Base-by-base conservation (phyloP, 805 yeast species). In the Saccharomyces mikatae region DNA sequence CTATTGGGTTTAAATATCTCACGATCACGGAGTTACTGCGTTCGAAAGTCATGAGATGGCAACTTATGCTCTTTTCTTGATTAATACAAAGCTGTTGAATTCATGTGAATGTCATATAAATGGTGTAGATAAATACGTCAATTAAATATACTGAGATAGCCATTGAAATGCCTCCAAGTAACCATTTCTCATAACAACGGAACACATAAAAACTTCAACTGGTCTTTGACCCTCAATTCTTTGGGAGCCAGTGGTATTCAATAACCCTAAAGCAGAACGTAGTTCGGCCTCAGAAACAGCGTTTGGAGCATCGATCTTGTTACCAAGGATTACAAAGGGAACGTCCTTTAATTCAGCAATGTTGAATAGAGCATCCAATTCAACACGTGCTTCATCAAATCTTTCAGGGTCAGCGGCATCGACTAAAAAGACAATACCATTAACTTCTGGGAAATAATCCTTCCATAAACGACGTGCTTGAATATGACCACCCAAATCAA, bases 381-480 rank as follows among this genome's bases (percentile, higher is more conserved):
- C 99, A 47, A 90, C 89, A 74, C 88, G 87, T 58, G 96, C 87
- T 78, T 94, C 99, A 62, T 87, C 87, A 65, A 94, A 87, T 74
- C 99, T 86, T 71, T 86, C 96, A 41, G 94, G 85, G 70, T 94
- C 99, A 54, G 98, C 98, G 54, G 96, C 95, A 71, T 94, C 99
- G 31, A 94, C 97, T 56, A 94, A 78, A 73, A 87, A 94, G 31
- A 94, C 98, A 62, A 94, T 94, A 54, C 97, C 99, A 72, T 90
- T 88, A 50, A 94, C 99, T 76, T 94, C 99, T 56, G 99, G 99
- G 86, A 94, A 94, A 74, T 94, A 94, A 72, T 94, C 98, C 71
- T 91, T 91, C 99, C 99, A 94, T 69, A 94, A 83, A 76, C 99
- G 89, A 76, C 99, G 91, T 50, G 99, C 98, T 76, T 92, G 97